Base-by-base conservation (phyloP, 129 eudicot genomes). In the Artemisia argyi region DNA sequence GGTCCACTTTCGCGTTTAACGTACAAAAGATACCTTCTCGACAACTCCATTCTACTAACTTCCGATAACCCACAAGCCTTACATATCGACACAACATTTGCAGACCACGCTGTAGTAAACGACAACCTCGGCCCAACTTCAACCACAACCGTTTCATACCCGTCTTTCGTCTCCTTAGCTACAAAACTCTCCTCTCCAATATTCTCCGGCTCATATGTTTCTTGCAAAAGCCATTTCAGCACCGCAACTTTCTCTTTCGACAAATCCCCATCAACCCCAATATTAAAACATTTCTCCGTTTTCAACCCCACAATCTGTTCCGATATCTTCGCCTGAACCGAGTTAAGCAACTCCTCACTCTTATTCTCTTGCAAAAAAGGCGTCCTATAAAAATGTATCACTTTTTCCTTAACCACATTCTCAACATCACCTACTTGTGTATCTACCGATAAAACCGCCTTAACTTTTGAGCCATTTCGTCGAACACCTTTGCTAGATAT, bases 121-220 rank as follows among this genome's bases (percentile, higher is more conserved):
- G 98, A 93, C 66, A 93, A 78, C 62, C 97, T 74, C 0, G 98
- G 96, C 0, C 98, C 98, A 46, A 93, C 98, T 75, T 93, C 98
- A 57, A 93, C 74, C 5, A 93, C 26, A 64, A 85, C 72, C 1
- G 81, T 68, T 24, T 70, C 75, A 16, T 66, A 64, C 26, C 78
- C 84, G 22, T 78, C 85, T 59, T 68, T 83, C 22, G n/a, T 79
- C 58, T 79, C 90, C 42, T 62, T 65, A 39, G 76, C 83, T 44
- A 90, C 80, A 74, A 84, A 93, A 76, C 96, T 93, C 64, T 85
- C 87, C 10, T 66, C 35, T n/a, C 91, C 90, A 72, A 93, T 79
- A 81, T 86, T 90, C 1, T 90, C 87, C 7, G 98, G 98, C 74
- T 90, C 96, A 30, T 82, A 93, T 0, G 98, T 93, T 65, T 93